phyloP scores from a whole-genome alignment of 2,329 filamentous ascomycete genomes.

The Alternaria viburni region DNA sequence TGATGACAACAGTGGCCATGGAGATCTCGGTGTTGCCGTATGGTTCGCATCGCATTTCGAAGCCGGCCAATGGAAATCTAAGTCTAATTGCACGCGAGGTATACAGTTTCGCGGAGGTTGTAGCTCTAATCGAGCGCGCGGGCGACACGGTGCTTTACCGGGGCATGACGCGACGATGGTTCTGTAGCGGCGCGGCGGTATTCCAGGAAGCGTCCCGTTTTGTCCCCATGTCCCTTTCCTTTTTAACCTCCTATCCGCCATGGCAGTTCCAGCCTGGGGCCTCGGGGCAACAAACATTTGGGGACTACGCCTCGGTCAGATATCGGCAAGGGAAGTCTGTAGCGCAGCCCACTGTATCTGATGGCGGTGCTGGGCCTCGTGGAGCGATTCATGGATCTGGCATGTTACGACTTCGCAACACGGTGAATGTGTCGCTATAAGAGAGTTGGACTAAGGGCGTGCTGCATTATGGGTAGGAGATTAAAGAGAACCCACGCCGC shows the following conservation, averaged over 20 bases:
- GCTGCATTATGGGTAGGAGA: not conserved
- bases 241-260: constrained; percentile 3
- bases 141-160: not conserved
- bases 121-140: not conserved
- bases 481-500: not conserved
- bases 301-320: constrained; percentile 8
- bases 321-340: constrained; percentile 6
- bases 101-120: not conserved
- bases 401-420: not conserved
- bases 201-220: constrained; percentile 1
- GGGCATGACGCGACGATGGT: not conserved
- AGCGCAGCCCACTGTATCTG: constrained; percentile 7
- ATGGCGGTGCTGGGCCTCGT: not conserved
- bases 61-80: not conserved
- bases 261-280: not conserved
- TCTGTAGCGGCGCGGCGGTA: constrained; percentile 1
- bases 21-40: constrained; percentile 9
- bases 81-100: not conserved
- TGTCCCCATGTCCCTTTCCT: not conserved
- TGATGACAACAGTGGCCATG: constrained; percentile 3
- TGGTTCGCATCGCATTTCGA: constrained; percentile 11
- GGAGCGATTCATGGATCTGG: not conserved
- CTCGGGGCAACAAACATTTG: constrained; percentile 9
- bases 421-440: not conserved
- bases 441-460: not conserved